These are phyloP conservation scores for Tuctoria greenei DNA, from an alignment of 176 grass and related monocot species.

Conservation along the genomic window DNA sequence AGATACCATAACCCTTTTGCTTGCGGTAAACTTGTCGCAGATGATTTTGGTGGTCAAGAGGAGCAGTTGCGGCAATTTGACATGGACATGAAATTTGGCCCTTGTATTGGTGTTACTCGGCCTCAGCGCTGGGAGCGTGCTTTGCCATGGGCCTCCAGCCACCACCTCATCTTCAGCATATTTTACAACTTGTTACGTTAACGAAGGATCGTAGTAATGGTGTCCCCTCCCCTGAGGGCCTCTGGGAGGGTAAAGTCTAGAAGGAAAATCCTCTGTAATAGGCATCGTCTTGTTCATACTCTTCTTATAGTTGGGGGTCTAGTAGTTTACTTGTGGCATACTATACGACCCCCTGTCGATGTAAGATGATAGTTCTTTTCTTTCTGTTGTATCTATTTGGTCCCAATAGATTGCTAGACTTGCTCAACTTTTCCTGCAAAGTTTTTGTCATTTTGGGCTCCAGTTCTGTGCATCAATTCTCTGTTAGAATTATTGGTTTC, in stretches of 20 bases:
- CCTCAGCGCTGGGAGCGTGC: slow-evolving; percentile 64
- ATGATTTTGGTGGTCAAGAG: slow-evolving; percentile 48
- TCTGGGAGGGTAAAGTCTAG: slow-evolving; percentile 63
- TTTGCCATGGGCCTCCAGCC: slow-evolving; percentile 57
- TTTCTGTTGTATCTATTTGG: too few species aligned
- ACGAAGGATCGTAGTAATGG: background rate
- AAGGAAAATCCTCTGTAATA: background rate
- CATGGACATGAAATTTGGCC: slow-evolving; percentile 58
- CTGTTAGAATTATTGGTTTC: too few species aligned
- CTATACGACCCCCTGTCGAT: too few species aligned
- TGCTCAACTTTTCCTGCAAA: too few species aligned
- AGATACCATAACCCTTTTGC: background rate
- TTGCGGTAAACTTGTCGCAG: slow-evolving; percentile 19
- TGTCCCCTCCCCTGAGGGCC: slow-evolving; percentile 32
- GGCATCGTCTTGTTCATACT: background rate
- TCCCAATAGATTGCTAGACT: too few species aligned
- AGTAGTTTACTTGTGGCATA: too few species aligned
- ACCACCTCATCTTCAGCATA: slow-evolving; percentile 41
- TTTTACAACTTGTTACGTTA: background rate
- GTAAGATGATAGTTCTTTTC: too few species aligned
- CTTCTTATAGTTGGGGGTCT: too few species aligned
- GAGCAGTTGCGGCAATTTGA: slow-evolving; percentile 59
- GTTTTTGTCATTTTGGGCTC: too few species aligned
- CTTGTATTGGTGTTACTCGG: slow-evolving; percentile 50
- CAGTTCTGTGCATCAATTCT: too few species aligned